Evolutionary conservation across 768 basidiomycete genomes (phyloP).

Genomic region (Cystofilobasidium macerans): DNA sequence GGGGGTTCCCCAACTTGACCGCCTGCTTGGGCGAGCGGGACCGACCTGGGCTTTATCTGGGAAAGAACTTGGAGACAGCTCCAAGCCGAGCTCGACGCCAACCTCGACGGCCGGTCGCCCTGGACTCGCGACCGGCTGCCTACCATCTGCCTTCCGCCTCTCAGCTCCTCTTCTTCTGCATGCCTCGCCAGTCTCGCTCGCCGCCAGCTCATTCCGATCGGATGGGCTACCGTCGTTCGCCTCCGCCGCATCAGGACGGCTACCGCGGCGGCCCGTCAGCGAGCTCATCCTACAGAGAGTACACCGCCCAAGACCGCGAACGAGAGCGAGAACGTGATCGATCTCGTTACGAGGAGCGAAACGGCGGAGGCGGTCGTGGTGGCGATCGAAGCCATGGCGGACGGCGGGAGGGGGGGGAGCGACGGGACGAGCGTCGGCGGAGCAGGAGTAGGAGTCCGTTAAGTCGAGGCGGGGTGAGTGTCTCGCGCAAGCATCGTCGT

Average conservation of each 20-base stretch:
- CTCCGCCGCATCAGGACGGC: background rate
- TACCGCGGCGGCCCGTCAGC: background rate
- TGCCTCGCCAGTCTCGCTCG: too few relatives aligned
- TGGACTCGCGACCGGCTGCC: too few relatives aligned
- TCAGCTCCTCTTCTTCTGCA: too few relatives aligned
- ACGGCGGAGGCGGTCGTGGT: conserved; percentile 24
- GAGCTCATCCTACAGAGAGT: background rate
- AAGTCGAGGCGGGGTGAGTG: background rate
- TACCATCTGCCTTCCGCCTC: too few relatives aligned
- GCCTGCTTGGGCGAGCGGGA: too few relatives aligned
- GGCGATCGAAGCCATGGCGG: background rate
- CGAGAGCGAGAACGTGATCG: conserved; percentile 28
- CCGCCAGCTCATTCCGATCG: background rate
- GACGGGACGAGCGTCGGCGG: conserved; percentile 15
- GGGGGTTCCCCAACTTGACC: too few relatives aligned
- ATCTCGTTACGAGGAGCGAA: conserved; percentile 22
- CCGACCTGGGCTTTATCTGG: too few relatives aligned
- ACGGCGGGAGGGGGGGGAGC: background rate
- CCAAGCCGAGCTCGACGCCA: too few relatives aligned
- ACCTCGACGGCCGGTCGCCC: too few relatives aligned
- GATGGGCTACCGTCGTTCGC: background rate
- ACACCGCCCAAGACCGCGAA: conserved; percentile 29
- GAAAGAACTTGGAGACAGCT: too few relatives aligned
- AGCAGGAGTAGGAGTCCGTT: conserved; percentile 10
- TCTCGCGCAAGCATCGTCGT: background rate